These are phyloP conservation scores for Berberis vulgaris DNA, from an alignment of 164 flowering plant species.

Conservation along the genomic window DNA sequence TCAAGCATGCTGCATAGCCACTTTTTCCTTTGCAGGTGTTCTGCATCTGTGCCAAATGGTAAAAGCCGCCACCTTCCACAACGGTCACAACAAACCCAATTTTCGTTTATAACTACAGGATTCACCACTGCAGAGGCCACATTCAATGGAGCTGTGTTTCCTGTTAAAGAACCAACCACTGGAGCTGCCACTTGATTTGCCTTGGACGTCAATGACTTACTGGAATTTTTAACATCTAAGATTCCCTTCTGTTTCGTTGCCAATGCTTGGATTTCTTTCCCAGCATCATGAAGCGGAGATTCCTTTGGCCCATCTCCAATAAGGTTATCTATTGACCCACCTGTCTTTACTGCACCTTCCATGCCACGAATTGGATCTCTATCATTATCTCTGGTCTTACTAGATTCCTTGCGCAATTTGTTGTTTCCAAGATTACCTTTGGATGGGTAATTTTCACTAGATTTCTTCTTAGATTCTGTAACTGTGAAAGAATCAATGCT, in stretches of 20 bases:
- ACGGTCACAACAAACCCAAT: conserved; percentile 90
- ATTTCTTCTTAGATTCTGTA: conserved; percentile 17
- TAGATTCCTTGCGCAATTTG: conserved; percentile 9
- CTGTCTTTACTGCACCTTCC: conserved; percentile 6
- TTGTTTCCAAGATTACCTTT: conserved; percentile 5
- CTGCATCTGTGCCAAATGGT: conserved; percentile 57
- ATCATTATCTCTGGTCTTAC: conserved; percentile 16
- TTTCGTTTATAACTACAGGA: conserved; percentile 45
- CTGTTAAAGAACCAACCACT: conserved; percentile 15
- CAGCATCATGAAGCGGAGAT: conserved; percentile 20
- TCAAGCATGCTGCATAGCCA: conserved; percentile 88
- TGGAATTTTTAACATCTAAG: conserved; percentile 24
- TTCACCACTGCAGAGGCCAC: conserved; percentile 23
- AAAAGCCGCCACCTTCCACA: conserved; percentile 89
- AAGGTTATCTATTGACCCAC: conserved; percentile 13
- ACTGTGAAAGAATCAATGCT: conserved; percentile 14
- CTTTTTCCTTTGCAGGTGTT: conserved; percentile 58
- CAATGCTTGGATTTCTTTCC: conserved; percentile 18
- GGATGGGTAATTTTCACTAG: conserved; percentile 10
- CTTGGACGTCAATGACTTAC: conserved; percentile 12
- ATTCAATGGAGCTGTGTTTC: conserved; percentile 11
- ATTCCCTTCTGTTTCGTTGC: conserved; percentile 28
- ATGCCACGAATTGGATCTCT: conserved; percentile 11
- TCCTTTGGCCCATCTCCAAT: conserved; percentile 21
- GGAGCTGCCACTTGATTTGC: conserved; percentile 4